Percentiles rank a stretch among this genome's conserved stretches.
Evolutionary conservation across 495 filamentous ascomycete genomes (phyloP).

Genomic region (Hypoxylon lenormandii): DNA sequence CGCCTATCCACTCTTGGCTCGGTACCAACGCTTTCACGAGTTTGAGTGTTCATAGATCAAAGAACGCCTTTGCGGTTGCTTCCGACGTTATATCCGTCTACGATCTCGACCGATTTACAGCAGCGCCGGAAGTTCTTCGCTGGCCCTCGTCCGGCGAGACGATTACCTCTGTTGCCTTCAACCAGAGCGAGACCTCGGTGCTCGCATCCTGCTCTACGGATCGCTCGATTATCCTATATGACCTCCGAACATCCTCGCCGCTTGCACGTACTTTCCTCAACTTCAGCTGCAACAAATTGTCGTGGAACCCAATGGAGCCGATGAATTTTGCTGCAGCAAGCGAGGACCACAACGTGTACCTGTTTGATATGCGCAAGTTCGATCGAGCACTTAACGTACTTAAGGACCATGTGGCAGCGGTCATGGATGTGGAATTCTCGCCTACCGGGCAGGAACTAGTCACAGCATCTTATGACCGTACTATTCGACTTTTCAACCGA

Average conservation of each 20-base stretch:
- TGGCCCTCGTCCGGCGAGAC: slow-evolving; percentile 92
- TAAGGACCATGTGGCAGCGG: slow-evolving; percentile 94
- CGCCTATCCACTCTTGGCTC: slow-evolving; percentile 82
- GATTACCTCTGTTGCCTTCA: slow-evolving; percentile 90
- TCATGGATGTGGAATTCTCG: slow-evolving; percentile 96
- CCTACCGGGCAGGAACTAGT: slow-evolving; percentile 96
- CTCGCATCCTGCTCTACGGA: slow-evolving; percentile 85
- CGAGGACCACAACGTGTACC: slow-evolving; percentile 70
- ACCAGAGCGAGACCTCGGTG: slow-evolving; percentile 91
- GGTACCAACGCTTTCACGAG: slow-evolving; percentile 85
- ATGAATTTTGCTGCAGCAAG: slow-evolving; percentile 89
- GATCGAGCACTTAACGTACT: slow-evolving; percentile 87
- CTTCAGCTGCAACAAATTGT: slow-evolving; percentile 83
- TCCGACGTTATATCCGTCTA: slow-evolving; percentile 87
- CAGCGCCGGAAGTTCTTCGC: slow-evolving; percentile 80
- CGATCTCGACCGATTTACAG: slow-evolving; percentile 79
- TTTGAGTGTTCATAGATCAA: slow-evolving; percentile 80
- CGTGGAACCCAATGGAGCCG: slow-evolving; percentile 96
- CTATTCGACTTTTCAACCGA: slow-evolving; percentile 76
- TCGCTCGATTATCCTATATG: slow-evolving; percentile 82
- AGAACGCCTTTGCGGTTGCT: slow-evolving; percentile 79
- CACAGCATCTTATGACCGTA: slow-evolving; percentile 82
- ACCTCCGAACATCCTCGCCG: slow-evolving; percentile 87
- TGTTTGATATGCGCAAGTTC: slow-evolving; percentile 90
- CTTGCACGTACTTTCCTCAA: slow-evolving; percentile 81